These are phyloP conservation scores for Leucogyrophana mollusca DNA, from an alignment of 768 basidiomycete species.

Conservation along the genomic window DNA sequence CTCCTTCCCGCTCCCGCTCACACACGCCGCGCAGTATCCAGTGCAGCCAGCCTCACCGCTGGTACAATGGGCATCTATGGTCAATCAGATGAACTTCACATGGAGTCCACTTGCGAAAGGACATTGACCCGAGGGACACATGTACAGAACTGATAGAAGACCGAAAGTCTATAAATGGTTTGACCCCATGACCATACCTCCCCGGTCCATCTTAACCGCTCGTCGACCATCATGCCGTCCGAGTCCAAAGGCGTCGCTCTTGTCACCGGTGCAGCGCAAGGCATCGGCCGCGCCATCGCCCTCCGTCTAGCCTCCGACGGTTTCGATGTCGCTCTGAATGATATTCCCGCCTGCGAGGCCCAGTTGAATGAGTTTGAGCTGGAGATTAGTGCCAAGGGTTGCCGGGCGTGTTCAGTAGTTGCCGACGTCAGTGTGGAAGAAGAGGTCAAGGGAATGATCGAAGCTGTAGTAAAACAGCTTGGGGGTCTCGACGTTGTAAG, in stretches of 20 bases:
- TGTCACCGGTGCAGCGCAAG: slow-evolving; percentile 44
- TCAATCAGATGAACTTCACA: too few species aligned
- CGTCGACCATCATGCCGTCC: too few species aligned
- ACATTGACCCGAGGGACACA: too few species aligned
- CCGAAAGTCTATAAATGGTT: too few species aligned
- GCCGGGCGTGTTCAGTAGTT: not conserved
- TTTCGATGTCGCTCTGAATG: slow-evolving; percentile 46
- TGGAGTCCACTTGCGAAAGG: too few species aligned
- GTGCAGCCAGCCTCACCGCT: too few species aligned
- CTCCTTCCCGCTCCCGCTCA: too few species aligned
- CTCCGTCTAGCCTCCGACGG: slow-evolving; percentile 47
- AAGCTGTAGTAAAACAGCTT: slow-evolving; percentile 3
- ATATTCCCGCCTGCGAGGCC: slow-evolving; percentile 21
- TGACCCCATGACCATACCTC: too few species aligned
- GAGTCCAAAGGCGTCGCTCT: slow-evolving; percentile 30
- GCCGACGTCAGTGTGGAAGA: slow-evolving; percentile 7
- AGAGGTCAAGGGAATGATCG: slow-evolving; percentile 14
- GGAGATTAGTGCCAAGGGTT: not conserved
- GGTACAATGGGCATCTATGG: too few species aligned
- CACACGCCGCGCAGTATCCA: too few species aligned
- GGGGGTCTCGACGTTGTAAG: slow-evolving; percentile 13
- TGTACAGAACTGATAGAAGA: too few species aligned
- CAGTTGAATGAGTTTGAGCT: slow-evolving; percentile 5
- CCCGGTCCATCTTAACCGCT: too few species aligned
- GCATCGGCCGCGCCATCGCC: slow-evolving; percentile 50